These are phyloP conservation scores for Amaranthus palmeri DNA, from an alignment of 148 eudicot genomes.

Conservation along the genomic window DNA sequence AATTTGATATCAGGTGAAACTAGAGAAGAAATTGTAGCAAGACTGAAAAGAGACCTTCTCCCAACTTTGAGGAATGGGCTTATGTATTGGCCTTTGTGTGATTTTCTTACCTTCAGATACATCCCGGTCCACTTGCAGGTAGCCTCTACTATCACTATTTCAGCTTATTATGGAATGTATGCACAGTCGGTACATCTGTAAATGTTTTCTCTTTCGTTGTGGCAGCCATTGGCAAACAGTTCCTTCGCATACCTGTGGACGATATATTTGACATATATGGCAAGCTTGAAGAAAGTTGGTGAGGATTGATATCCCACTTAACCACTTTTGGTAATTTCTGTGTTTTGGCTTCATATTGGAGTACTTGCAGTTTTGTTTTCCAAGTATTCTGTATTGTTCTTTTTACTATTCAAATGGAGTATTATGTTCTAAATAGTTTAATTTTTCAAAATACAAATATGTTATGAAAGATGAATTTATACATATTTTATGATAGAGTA, in stretches of 20 bases:
- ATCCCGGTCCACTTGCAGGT: slow-evolving; percentile 89
- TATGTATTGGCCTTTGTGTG: slow-evolving; percentile 88
- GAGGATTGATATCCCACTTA: slow-evolving; percentile 3
- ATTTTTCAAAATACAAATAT: too few relatives aligned
- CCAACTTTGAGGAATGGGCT: slow-evolving; percentile 64
- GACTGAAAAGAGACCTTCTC: slow-evolving; percentile 75
- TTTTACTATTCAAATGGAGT: too few relatives aligned
- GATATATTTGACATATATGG: slow-evolving; percentile 75
- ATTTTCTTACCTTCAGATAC: slow-evolving; percentile 68
- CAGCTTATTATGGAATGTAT: background rate
- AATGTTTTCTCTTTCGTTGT: slow-evolving; percentile 14
- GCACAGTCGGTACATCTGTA: background rate
- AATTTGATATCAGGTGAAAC: slow-evolving; percentile 55
- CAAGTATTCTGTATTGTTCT: background rate
- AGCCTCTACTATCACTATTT: slow-evolving; percentile 2
- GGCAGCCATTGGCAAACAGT: slow-evolving; percentile 70
- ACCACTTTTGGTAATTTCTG: background rate
- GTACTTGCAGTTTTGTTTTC: background rate
- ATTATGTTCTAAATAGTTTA: too few relatives aligned
- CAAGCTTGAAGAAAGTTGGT: slow-evolving; percentile 56
- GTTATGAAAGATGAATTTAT: too few relatives aligned
- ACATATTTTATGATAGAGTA: too few relatives aligned
- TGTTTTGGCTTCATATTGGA: background rate
- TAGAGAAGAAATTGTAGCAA: slow-evolving; percentile 49
- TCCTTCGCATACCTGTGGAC: slow-evolving; percentile 74